Evolutionary conservation across 1,139 yeast genomes (phyloP).

Genomic region (Yamadazyma dendronema): DNA sequence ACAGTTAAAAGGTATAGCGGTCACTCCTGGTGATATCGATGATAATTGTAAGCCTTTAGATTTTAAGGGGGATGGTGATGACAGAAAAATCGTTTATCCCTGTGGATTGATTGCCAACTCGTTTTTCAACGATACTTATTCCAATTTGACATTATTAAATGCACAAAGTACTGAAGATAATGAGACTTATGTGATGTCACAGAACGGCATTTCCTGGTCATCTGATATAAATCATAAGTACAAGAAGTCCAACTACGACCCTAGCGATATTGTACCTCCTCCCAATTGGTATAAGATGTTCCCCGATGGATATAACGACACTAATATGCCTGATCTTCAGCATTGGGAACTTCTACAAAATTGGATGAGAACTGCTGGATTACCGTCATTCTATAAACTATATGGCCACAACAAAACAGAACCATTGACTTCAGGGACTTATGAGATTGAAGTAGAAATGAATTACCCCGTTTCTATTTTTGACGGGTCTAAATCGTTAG

Average conservation of each 20-base stretch:
- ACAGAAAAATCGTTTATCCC: slow-evolving; percentile 60
- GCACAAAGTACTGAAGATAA: slow-evolving; percentile 40
- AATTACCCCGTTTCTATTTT: slow-evolving; percentile 68
- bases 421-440: slow-evolving; percentile 54
- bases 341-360: slow-evolving; percentile 52
- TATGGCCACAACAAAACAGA: slow-evolving; percentile 57
- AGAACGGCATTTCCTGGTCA: slow-evolving; percentile 81
- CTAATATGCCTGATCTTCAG: slow-evolving; percentile 70
- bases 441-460: slow-evolving; percentile 55
- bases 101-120: slow-evolving; percentile 97
- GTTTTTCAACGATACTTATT: slow-evolving; percentile 80
- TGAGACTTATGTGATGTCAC: slow-evolving; percentile 59
- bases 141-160: slow-evolving; percentile 46
- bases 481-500: slow-evolving; percentile 70
- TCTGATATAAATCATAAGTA: slow-evolving; percentile 70
- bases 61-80: slow-evolving; percentile 32
- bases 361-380: slow-evolving; percentile 86
- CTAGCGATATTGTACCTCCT: slow-evolving; percentile 83
- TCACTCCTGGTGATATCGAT: slow-evolving; percentile 41
- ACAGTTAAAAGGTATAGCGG: slow-evolving; percentile 65
- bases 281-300: slow-evolving; percentile 85
- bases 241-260: slow-evolving; percentile 71
- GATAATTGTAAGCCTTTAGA: slow-evolving; percentile 62
- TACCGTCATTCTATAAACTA: slow-evolving; percentile 66
- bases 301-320: slow-evolving; percentile 88